Evolutionary conservation across 192 early-diverging fungal species (phyloP).

Genomic region (Coemansia sp.): DNA sequence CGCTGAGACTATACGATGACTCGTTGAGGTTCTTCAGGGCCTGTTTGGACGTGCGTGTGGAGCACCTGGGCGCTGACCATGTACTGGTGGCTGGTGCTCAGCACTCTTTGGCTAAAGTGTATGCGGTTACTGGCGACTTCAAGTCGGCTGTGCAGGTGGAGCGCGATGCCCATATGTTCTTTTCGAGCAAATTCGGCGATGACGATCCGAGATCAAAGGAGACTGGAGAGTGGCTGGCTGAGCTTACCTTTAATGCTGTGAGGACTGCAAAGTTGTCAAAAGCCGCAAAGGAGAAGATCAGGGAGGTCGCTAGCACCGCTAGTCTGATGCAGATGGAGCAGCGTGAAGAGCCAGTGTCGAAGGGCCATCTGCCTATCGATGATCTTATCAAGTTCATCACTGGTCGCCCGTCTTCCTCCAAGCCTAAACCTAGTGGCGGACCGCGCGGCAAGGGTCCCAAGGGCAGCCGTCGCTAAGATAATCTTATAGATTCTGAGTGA

Average conservation of each 20-base stretch:
- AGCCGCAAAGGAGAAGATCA: conserved; percentile 39
- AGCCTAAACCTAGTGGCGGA: conserved; percentile 41
- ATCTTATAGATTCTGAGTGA: neutral
- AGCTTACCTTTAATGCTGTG: conserved; percentile 65
- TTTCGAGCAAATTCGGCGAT: conserved; percentile 62
- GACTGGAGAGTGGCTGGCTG: conserved; percentile 66
- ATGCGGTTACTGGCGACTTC: conserved; percentile 73
- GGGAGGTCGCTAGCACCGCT: conserved; percentile 25
- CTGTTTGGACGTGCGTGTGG: conserved; percentile 68
- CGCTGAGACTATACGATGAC: conserved; percentile 62
- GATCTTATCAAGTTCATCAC: conserved; percentile 77
- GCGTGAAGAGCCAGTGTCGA: conserved; percentile 46
- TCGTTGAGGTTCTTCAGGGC: conserved; percentile 73
- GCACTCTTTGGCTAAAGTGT: conserved; percentile 79
- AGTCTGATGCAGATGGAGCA: conserved; percentile 49
- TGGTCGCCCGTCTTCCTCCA: conserved; percentile 18
- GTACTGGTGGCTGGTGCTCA: conserved; percentile 67
- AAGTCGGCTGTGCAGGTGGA: conserved; percentile 74
- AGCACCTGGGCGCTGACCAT: conserved; percentile 70
- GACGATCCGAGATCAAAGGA: conserved; percentile 76
- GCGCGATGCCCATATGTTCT: conserved; percentile 67
- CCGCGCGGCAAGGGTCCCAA: conserved; percentile 39
- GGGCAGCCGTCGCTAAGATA: conserved; percentile 33
- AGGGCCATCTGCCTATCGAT: conserved; percentile 76
- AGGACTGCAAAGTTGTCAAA: conserved; percentile 54